Evolutionary conservation across 495 filamentous ascomycete genomes (phyloP), one percentile per base, ranked within the genome.

Genomic region (Pseudevernia furfuracea): DNA sequence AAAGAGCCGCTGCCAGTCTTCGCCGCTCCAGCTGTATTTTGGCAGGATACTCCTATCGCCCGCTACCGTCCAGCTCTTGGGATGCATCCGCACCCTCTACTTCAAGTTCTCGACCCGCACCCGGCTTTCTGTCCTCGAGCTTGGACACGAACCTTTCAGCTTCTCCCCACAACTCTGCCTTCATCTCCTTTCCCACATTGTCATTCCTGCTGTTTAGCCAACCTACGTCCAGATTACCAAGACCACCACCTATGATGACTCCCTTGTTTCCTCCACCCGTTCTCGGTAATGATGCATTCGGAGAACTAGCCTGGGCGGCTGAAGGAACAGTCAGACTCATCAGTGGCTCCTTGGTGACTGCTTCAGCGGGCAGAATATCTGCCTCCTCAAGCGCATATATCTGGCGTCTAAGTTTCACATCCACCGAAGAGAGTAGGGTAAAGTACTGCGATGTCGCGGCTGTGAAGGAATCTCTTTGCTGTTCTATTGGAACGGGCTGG

Each of bases 161-260:
- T 63, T 84, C 81, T 61, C 77, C 77, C 89, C 90, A 89, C 59
- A 94, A 70, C 76, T 94, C 90, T 17, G 81, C 81, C 72, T 94
- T 89, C 80, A 89, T 90, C 64, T 89, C 86, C 69, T 83, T 85
- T 49, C 85, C 89, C 21, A 92, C 86, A 38, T 84, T 86, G 67
- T 88, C 85, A 64, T 87, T 88, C 64, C 89, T 82, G 74, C 87
- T 88, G 69, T 96, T 96, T 70, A 96, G 76, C 84, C 86, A 88
- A 59, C 91, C 90, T 19, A 94, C 84, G 73, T 96, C 91, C 55
- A 93, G 75, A 34, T 76, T 75, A 5, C 86, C 86, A 23, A 87
- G 76, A 59, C 81, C 78, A 12, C 83, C 83, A 60, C 80, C 77
- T 63, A 82, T 75, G 67, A 82, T 76, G 1, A 75, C 36, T 46